phyloP scores from a whole-genome alignment of 306 rosid genomes.

The Senna tora region DNA sequence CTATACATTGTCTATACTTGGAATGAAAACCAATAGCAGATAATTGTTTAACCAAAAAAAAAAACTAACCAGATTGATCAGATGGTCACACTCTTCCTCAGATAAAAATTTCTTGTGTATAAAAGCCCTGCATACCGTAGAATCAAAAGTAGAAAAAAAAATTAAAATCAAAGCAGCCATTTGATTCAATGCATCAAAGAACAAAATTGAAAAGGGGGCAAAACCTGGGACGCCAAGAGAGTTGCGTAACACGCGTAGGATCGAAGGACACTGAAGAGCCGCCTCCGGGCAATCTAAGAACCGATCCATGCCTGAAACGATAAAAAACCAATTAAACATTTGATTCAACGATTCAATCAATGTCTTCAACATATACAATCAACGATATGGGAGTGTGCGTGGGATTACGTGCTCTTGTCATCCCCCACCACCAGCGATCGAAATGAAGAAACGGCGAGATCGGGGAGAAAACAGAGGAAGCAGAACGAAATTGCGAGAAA shows the following conservation, averaged over 20 bases:
- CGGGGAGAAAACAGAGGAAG: constrained; percentile 49
- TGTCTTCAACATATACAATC: not conserved
- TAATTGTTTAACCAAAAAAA: not conserved
- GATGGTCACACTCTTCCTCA: constrained; percentile 84
- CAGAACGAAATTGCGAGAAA: constrained; percentile 42
- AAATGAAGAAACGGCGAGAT: constrained; percentile 52
- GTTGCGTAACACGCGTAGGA: constrained; percentile 83
- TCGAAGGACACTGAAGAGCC: constrained; percentile 58
- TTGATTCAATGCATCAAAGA: not conserved
- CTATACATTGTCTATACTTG: not conserved
- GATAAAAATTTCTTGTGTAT: constrained; percentile 67
- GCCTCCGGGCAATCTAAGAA: constrained; percentile 49
- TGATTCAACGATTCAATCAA: too few species aligned
- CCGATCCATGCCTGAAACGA: constrained; percentile 57
- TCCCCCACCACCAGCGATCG: constrained; percentile 48
- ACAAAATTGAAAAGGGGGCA: constrained; percentile 4
- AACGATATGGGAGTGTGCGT: not conserved
- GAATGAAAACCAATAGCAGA: not conserved
- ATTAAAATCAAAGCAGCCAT: not conserved
- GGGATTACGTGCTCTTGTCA: constrained; percentile 46
- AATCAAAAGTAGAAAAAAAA: not conserved
- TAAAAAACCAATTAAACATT: not conserved
- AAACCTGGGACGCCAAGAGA: constrained; percentile 92
- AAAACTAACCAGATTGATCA: constrained; percentile 57
- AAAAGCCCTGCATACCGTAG: constrained; percentile 74